Evolutionary conservation across 2,329 filamentous ascomycete species (phyloP).

Genomic region (Cercospora sojina): DNA sequence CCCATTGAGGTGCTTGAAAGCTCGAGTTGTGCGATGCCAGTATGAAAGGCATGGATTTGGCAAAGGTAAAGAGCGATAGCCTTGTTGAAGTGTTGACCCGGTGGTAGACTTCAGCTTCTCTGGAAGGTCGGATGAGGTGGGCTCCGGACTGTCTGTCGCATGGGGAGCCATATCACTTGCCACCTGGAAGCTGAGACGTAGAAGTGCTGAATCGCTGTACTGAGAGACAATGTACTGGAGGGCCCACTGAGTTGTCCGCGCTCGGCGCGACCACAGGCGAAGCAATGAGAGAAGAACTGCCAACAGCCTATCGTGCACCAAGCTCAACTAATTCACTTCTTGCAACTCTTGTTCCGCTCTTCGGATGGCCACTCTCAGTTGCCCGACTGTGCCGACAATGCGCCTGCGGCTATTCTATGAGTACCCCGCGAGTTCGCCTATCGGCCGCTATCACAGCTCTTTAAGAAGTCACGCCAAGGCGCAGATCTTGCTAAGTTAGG

Average conservation of each 20-base stretch:
- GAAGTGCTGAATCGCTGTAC: background rate
- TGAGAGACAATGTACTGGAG: background rate
- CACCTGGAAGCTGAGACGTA: background rate
- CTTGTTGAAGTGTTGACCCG: background rate
- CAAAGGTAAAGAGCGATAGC: slow-evolving; percentile 24
- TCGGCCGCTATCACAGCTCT: slow-evolving; percentile 10
- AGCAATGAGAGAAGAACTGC: background rate
- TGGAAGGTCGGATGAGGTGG: background rate
- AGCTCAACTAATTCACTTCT: background rate
- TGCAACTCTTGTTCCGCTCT: slow-evolving; percentile 4
- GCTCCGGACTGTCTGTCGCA: slow-evolving; percentile 11
- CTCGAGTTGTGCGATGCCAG: slow-evolving; percentile 50
- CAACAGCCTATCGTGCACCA: background rate
- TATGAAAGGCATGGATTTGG: slow-evolving; percentile 40
- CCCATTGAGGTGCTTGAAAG: slow-evolving; percentile 44
- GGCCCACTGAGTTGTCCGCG: background rate
- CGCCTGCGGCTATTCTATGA: slow-evolving; percentile 2
- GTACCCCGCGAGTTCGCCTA: slow-evolving; percentile 7
- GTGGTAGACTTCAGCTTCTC: background rate
- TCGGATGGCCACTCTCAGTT: slow-evolving; percentile 8
- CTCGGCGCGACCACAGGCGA: background rate
- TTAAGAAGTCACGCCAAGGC: background rate
- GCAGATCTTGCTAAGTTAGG: slow-evolving; percentile 8
- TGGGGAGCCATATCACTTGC: slow-evolving; percentile 23
- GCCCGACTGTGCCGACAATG: slow-evolving; percentile 11